Evolutionary conservation across 345 rosid species (phyloP).

Genomic region (Corchorus capsularis): DNA sequence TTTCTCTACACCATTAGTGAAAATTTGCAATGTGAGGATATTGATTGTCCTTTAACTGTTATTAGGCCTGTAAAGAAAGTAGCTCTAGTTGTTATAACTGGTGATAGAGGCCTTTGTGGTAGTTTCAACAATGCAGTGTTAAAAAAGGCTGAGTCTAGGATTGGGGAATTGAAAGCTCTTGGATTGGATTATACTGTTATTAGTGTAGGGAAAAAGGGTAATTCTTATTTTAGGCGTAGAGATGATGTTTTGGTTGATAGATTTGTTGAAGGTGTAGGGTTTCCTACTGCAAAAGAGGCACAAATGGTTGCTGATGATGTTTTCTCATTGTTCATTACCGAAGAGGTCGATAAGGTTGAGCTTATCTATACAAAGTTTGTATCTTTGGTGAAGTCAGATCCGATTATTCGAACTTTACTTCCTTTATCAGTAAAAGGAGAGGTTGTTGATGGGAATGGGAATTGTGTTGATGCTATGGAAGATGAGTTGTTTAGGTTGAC

Average conservation of each 20-base stretch:
- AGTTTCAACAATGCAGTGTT: slow-evolving; percentile 74
- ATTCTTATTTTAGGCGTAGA: slow-evolving; percentile 64
- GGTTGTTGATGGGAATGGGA: slow-evolving; percentile 60
- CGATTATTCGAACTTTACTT: slow-evolving; percentile 66
- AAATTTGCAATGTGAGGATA: slow-evolving; percentile 55
- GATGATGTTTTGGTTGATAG: slow-evolving; percentile 48
- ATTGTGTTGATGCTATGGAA: slow-evolving; percentile 67
- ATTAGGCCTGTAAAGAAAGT: slow-evolving; percentile 76
- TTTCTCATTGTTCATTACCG: slow-evolving; percentile 67
- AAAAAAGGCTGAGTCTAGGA: slow-evolving; percentile 55
- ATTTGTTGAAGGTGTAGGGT: slow-evolving; percentile 54
- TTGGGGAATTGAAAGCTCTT: slow-evolving; percentile 54
- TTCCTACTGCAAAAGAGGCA: slow-evolving; percentile 82
- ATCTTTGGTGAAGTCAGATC: slow-evolving; percentile 76
- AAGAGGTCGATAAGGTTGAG: slow-evolving; percentile 90
- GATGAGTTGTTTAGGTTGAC: slow-evolving; percentile 86
- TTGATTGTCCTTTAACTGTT: slow-evolving; percentile 66
- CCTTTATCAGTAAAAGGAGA: slow-evolving; percentile 66
- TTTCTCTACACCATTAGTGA: slow-evolving; percentile 55
- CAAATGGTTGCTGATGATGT: slow-evolving; percentile 80
- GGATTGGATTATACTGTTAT: slow-evolving; percentile 67
- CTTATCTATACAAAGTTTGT: slow-evolving; percentile 79
- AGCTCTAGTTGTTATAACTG: slow-evolving; percentile 66
- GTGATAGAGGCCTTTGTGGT: slow-evolving; percentile 85
- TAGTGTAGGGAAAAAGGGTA: slow-evolving; percentile 85